A percentile compares a stretch with the other conserved stretches of the same genome.
These are phyloP conservation scores for Tympanopsis confertula DNA, from an alignment of 2,329 filamentous ascomycete species.

Conservation along the genomic window DNA sequence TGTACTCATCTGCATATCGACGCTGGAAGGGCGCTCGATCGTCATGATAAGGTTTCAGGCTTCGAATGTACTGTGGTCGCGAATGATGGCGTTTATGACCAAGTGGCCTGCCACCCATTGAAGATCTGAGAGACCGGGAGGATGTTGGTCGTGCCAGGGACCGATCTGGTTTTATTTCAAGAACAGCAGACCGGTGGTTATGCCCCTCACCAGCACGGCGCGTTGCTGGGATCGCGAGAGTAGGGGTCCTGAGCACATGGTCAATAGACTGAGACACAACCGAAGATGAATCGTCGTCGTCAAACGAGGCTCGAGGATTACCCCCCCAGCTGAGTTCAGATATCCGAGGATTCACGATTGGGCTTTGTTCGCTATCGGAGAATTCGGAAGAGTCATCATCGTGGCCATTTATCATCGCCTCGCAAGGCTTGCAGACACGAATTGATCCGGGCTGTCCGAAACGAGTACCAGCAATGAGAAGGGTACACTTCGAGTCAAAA, in stretches of 20 bases:
- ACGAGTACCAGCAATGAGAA: constrained; percentile 72
- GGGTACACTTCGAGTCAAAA: constrained; percentile 92
- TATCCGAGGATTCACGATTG: constrained; percentile 49
- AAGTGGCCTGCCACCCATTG: constrained; percentile 55
- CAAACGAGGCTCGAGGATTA: constrained; percentile 21
- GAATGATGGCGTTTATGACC: constrained; percentile 79
- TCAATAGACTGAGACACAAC: constrained; percentile 30
- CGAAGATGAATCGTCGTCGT: constrained; percentile 24
- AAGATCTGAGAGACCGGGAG: constrained; percentile 74
- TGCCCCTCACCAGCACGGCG: constrained; percentile 60
- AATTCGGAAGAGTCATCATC: constrained; percentile 88
- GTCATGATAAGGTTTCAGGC: constrained; percentile 60
- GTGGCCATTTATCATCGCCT: constrained; percentile 79
- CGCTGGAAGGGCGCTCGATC: constrained; percentile 83
- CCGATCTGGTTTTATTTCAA: constrained; percentile 72
- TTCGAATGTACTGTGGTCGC: constrained; percentile 70
- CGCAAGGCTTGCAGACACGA: constrained; percentile 84
- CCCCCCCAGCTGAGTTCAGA: constrained; percentile 32
- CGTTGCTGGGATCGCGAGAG: constrained; percentile 57
- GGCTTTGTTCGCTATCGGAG: constrained; percentile 57
- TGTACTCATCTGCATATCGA: constrained; percentile 51
- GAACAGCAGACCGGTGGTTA: constrained; percentile 73
- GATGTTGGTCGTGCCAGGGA: constrained; percentile 85
- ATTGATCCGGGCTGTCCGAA: constrained; percentile 80
- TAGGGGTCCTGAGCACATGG: constrained; percentile 46